Evolutionary conservation across 257 asterid species (phyloP), one percentile per base, ranked within the genome.

Genomic region (Ilex asprella): DNA sequence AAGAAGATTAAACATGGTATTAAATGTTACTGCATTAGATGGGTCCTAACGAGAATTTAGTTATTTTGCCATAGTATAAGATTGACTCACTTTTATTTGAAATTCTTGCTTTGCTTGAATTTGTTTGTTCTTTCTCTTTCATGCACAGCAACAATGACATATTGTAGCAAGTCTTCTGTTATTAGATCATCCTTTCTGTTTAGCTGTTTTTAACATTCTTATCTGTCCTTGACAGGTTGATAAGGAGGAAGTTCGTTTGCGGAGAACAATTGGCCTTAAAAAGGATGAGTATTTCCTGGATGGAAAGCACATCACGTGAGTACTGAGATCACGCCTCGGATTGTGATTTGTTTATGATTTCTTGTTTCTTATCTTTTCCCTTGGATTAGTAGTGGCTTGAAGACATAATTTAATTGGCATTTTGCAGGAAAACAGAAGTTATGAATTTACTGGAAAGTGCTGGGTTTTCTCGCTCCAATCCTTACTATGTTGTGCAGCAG

Each of bases 381-480:
- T 54, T 46, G 51, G 30, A 60, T 35, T 53, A 53, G 27, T 4
- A 15, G 2, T 64, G 39, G 57, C 69, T 70, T 52, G 63, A 31
- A 70, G 52, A 62, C 70, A 16, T 52, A 7, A 52, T 58, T 53
- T 70, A 66, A 62, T 56, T 66, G 59, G 47, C 67, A 41, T 62
- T 60, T 83, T 78, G 73, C 89, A 93, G 97, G 84, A 93, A 93
- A 79, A 89, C 96, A 64, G 99, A 93, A 75, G 99, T 93, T 73
- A 90, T 85, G 95, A 93, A 93, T 76, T 83, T 93, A 80, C 94
- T 93, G 62, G 99, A 93, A 77, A 93, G 99, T 93, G 99, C 99
- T 44, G 99, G 99, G 60, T 93, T 93, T 73, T 93, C 99, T 75
- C 99, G 99, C 75, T 89, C 99, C 59, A 93, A 93, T 83, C 99